Evolutionary conservation across 2,329 filamentous ascomycete species (phyloP), one percentile per base, ranked within the genome.

Genomic region (Apiospora arundinis): DNA sequence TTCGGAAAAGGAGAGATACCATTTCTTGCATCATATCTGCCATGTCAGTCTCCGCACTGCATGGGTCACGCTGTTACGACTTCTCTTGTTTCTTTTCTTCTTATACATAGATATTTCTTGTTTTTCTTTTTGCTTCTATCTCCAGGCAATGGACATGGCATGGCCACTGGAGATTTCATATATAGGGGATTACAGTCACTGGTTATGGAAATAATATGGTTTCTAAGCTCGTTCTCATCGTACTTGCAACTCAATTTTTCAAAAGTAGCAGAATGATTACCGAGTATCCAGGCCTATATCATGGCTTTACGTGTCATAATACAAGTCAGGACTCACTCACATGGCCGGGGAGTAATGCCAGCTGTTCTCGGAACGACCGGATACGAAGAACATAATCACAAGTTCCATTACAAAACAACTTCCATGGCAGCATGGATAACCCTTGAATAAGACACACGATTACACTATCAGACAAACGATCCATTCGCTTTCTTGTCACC

Each of bases 1-100:
- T 56, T 56, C 28, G 52, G 52, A 60, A 60, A 60, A 60, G 52
- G 28, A 37, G 52, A 63, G 56, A 63, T 63, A 63, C 56, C 56
- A 63, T 63, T 63, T 63, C 32, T 63, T 63, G 56, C 32, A 63
- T 63, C 32, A 63, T 63, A 5, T 11, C 11, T 18, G 7, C 49
- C 52, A n/a, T 40, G 56, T 16, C 8, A 14, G 49, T 40, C 11
- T 63, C 37, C n/a, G 16, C 32, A n/a, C 21, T 40, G 32, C 11
- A 63, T n/a, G 2, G 9, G 56, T 40, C 32, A 63, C 56, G 56
- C 32, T 40, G 18, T 37, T 32, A 63, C 18, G 32, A n/a, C 9
- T 40, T 63, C 8, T 63, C 14, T 16, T 16, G 32, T 32, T 32
- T 32, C 32, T 32, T 32, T n/a, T 40, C 40, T n/a, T 40, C 28